These are phyloP conservation scores for Platanthera zijinensis DNA, from an alignment of 106 monocot species.

Conservation along the genomic window DNA sequence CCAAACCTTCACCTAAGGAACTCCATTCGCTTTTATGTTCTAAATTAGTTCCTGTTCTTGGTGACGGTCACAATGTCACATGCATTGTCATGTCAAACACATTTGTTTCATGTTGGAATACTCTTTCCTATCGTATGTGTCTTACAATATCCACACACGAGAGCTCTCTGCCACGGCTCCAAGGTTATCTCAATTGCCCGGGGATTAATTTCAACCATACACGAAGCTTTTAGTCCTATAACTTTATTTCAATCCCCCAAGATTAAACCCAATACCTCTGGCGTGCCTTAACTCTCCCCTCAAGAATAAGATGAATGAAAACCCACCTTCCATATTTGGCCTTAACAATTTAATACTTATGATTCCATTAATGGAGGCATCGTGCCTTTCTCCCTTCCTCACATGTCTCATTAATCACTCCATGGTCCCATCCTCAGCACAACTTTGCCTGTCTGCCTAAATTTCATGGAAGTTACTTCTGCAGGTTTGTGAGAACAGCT, in stretches of 20 bases:
- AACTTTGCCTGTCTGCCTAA: not conserved
- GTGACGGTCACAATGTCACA: too few species aligned
- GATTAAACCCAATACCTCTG: not conserved
- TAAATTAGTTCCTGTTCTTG: too few species aligned
- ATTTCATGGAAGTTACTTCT: not conserved
- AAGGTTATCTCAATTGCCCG: too few species aligned
- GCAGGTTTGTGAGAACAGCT: conserved; percentile 28
- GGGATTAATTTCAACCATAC: too few species aligned
- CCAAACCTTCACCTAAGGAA: too few species aligned
- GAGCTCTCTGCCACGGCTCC: too few species aligned
- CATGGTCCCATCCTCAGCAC: not conserved
- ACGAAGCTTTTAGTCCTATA: too few species aligned
- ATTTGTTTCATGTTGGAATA: too few species aligned
- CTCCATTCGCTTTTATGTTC: too few species aligned
- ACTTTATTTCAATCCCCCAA: not conserved
- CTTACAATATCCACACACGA: too few species aligned
- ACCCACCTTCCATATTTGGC: not conserved
- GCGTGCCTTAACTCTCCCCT: not conserved
- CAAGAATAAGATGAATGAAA: not conserved
- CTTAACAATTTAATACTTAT: not conserved
- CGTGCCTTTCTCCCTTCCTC: not conserved
- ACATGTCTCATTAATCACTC: not conserved
- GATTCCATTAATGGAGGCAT: not conserved
- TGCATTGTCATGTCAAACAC: too few species aligned
- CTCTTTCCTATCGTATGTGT: too few species aligned